Conservation (phyloP, 2,329 filamentous ascomycete genomes). For the Colletotrichum sp. region DNA sequence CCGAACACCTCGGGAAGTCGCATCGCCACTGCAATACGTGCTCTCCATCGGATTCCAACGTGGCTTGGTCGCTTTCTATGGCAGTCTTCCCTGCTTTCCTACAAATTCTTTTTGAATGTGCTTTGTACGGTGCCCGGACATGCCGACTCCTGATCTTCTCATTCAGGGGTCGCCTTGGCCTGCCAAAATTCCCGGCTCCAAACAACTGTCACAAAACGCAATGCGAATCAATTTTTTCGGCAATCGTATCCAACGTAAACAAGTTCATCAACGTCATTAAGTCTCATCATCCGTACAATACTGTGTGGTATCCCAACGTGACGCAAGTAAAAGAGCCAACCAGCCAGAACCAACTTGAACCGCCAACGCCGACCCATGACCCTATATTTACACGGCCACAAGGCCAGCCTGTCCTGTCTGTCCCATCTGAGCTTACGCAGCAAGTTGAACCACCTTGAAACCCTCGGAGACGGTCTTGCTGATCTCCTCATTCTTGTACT, state of each 20-base stretch:
- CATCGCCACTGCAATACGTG: neutral
- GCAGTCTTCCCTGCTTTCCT: neutral
- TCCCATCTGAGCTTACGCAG: conserved; percentile 46
- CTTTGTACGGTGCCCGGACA: neutral
- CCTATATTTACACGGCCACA: conserved; percentile 7
- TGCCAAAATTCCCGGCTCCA: neutral
- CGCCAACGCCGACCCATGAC: conserved; percentile 12
- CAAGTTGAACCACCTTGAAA: conserved; percentile 72
- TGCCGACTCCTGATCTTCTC: neutral
- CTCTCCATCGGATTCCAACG: neutral
- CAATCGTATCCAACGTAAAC: neutral
- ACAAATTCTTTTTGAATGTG: neutral
- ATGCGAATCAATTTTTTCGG: neutral
- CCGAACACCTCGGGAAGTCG: neutral
- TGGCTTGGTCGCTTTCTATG: neutral
- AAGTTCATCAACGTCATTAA: conserved; percentile 17
- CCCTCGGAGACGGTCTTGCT: conserved; percentile 76
- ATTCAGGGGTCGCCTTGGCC: neutral
- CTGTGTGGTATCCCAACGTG: conserved; percentile 16
- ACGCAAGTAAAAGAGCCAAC: conserved; percentile 5
- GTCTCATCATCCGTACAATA: conserved; percentile 12
- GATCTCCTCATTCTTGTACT: conserved; percentile 93
- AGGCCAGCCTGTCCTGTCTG: neutral
- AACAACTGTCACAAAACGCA: neutral
- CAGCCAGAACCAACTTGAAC: conserved; percentile 8